These are phyloP conservation scores for Noccaea bulbosa DNA, from an alignment of 345 rosid species.

Conservation along the genomic window DNA sequence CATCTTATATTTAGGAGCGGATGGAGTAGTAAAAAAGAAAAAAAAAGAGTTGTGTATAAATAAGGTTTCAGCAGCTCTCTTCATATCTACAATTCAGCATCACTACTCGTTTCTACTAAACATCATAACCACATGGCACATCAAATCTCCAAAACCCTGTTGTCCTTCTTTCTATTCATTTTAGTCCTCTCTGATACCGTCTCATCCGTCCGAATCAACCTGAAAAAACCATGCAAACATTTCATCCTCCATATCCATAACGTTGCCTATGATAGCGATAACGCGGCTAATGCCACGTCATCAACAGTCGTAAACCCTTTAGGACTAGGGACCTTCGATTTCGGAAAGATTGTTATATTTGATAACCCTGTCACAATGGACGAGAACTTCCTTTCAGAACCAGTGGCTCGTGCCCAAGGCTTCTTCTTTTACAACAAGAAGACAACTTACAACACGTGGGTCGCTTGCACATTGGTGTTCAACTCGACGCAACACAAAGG, in stretches of 20 bases:
- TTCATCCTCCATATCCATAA: background rate
- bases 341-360: slow-evolving; percentile 54
- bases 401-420: slow-evolving; percentile 60
- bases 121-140: slow-evolving; percentile 2
- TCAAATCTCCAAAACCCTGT: background rate
- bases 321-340: slow-evolving; percentile 42
- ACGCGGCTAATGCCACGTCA: slow-evolving; percentile 12
- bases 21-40: too few species aligned
- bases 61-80: background rate
- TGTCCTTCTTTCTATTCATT: background rate
- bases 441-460: slow-evolving; percentile 44
- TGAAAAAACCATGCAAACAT: slow-evolving; percentile 18
- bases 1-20: too few species aligned
- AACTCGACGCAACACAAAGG: slow-evolving; percentile 61
- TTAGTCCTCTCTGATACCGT: background rate
- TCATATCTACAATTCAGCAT: background rate
- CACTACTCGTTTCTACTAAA: background rate
- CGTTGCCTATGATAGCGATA: background rate
- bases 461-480: slow-evolving; percentile 58
- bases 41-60: background rate
- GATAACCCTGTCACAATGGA: slow-evolving; percentile 58
- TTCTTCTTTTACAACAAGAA: slow-evolving; percentile 60
- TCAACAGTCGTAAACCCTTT: slow-evolving; percentile 5
- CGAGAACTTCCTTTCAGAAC: slow-evolving; percentile 45
- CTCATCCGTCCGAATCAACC: background rate